Evolutionary conservation across 192 early-diverging fungal genomes (phyloP).

Genomic region (Dissophora ornata): DNA sequence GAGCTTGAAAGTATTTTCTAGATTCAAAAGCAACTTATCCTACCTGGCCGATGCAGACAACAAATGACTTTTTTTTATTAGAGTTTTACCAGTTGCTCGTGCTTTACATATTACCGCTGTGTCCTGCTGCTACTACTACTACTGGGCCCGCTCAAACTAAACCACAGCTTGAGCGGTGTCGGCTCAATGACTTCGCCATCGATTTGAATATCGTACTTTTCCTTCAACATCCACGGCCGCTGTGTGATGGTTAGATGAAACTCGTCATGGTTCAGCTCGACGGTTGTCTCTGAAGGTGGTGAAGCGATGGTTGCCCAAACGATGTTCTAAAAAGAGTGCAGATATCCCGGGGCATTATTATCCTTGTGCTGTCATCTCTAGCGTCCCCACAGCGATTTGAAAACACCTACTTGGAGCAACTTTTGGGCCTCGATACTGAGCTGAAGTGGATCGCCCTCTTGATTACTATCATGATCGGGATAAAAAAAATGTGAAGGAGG

Average conservation of each 20-base stretch:
- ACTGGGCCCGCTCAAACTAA: no score
- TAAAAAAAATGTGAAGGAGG: no score
- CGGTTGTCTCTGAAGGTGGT: neutral
- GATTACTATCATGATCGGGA: neutral
- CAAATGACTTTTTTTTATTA: no score
- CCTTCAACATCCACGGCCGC: neutral
- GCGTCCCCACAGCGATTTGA: no score
- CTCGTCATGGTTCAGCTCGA: neutral
- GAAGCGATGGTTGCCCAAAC: constrained; percentile 3
- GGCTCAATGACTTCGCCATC: neutral
- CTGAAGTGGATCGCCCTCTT: neutral
- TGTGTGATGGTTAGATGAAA: neutral
- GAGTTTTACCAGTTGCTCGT: no score
- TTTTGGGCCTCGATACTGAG: neutral
- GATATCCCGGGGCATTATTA: neutral
- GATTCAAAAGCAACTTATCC: no score
- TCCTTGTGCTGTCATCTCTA: no score
- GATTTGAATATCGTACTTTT: constrained; percentile 1
- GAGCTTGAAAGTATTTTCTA: no score
- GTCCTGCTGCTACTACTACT: no score
- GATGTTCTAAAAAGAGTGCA: constrained; percentile 2
- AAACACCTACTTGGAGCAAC: neutral
- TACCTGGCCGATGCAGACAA: no score
- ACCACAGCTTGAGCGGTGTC: constrained; percentile 5
- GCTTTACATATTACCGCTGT: no score